A percentile compares a stretch with the other conserved stretches of the same genome.
Evolutionary conservation across 352 stramenopile genomes (phyloP).

Genomic region (Phytophthora megakarya): DNA sequence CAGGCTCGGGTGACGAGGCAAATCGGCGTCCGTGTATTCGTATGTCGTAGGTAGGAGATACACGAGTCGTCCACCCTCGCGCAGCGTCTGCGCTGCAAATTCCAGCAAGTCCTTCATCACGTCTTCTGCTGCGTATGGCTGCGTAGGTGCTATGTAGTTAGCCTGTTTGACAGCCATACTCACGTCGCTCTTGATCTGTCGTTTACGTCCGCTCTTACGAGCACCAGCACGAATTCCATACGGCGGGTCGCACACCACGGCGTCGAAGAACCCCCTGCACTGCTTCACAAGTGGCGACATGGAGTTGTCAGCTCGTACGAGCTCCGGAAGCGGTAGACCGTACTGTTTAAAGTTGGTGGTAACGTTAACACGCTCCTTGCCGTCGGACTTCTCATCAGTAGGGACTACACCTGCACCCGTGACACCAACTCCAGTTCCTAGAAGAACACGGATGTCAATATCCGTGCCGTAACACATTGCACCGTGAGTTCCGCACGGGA

Average conservation of each 20-base stretch:
- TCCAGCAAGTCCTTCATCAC: slow-evolving; percentile 97
- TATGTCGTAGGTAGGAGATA: slow-evolving; percentile 88
- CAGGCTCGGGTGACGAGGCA: slow-evolving; percentile 77
- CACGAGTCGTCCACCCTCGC: slow-evolving; percentile 78
- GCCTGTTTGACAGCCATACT: slow-evolving; percentile 53
- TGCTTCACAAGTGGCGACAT: slow-evolving; percentile 55
- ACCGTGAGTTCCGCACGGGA: slow-evolving; percentile 93
- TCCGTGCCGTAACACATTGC: slow-evolving; percentile 95
- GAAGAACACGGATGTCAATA: slow-evolving; percentile 96
- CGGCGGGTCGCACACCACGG: slow-evolving; percentile 93
- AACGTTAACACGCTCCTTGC: slow-evolving; percentile 70
- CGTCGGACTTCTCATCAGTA: slow-evolving; percentile 2
- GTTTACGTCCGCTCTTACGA: slow-evolving; percentile 88
- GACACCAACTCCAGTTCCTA: slow-evolving; percentile 86
- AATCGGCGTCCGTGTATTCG: slow-evolving; percentile 78
- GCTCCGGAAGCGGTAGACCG: slow-evolving; percentile 91
- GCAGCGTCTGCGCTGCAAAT: slow-evolving; percentile 82
- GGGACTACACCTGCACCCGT: slow-evolving; percentile 40
- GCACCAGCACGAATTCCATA: slow-evolving; percentile 95
- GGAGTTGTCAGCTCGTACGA: slow-evolving; percentile 94
- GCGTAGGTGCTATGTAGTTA: slow-evolving; percentile 96
- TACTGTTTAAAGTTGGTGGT: slow-evolving; percentile 94
- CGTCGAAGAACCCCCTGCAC: slow-evolving; percentile 80
- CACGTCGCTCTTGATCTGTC: slow-evolving; percentile 37
- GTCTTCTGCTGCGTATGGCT: slow-evolving; percentile 95